Conservation (phyloP, 257 asterid species). For the Avicennia marina region DNA sequence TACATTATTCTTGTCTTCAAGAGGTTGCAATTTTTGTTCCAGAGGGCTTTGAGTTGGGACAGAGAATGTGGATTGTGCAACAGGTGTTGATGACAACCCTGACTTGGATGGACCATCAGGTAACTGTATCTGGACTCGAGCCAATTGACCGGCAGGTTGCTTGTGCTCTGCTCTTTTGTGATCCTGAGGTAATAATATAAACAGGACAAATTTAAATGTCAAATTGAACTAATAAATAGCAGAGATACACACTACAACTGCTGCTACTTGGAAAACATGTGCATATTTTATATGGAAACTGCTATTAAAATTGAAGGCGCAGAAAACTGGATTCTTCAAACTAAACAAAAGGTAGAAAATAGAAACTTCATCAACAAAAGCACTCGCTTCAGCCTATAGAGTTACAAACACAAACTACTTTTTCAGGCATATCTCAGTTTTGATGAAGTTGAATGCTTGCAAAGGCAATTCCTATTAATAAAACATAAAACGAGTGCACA, state of each 20-base stretch:
- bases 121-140: constrained; percentile 11
- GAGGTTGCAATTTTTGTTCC: constrained; percentile 20
- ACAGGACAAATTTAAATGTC: constrained; percentile 7
- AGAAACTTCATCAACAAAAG: not conserved
- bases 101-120: constrained; percentile 25
- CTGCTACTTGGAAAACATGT: constrained; percentile 2
- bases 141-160: constrained; percentile 24
- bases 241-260: not conserved
- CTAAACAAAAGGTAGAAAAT: not conserved
- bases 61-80: constrained; percentile 35
- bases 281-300: no score
- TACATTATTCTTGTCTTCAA: constrained; percentile 20
- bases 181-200: constrained; percentile 30
- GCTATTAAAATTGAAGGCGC: not conserved
- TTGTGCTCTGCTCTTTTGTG: constrained; percentile 16
- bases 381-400: constrained; percentile 8
- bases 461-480: constrained; percentile 8
- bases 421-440: not conserved
- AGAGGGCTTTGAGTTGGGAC: constrained; percentile 26
- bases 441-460: not conserved
- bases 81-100: constrained; percentile 31
- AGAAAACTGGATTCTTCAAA: not conserved
- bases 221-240: constrained; percentile 2
- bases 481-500: not conserved
- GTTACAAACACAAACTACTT: constrained; percentile 13